Percentiles rank a stretch among this genome's conserved stretches.
phyloP scores from a whole-genome alignment of 2,329 filamentous ascomycete genomes.

The Cladosporium sp. region DNA sequence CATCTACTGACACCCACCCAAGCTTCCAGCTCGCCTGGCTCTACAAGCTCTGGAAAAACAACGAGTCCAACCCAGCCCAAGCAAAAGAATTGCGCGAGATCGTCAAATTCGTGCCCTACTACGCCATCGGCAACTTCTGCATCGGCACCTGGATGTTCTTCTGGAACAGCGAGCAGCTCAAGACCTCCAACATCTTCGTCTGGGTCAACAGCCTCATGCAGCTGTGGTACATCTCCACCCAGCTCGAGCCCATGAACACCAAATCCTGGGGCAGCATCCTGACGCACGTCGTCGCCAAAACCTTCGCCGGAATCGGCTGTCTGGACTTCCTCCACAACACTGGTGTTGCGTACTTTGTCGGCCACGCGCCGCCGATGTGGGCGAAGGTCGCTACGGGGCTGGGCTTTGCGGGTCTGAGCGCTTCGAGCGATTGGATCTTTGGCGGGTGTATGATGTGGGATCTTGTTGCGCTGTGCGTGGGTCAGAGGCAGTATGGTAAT shows the following conservation, averaged over 20 bases:
- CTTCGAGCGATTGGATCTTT: constrained; percentile 57
- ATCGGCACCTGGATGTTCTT: constrained; percentile 63
- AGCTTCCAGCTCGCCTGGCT: constrained; percentile 54
- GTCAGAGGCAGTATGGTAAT: constrained; percentile 49
- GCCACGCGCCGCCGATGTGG: constrained; percentile 41
- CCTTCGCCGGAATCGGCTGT: constrained; percentile 58
- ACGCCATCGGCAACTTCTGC: constrained; percentile 54
- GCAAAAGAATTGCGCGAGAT: constrained; percentile 47
- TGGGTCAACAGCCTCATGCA: constrained; percentile 53
- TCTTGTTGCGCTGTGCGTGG: constrained; percentile 51
- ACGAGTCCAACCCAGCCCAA: constrained; percentile 37
- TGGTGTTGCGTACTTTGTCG: constrained; percentile 52
- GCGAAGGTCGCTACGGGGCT: constrained; percentile 53
- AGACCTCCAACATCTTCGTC: constrained; percentile 53
- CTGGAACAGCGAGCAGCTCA: constrained; percentile 53
- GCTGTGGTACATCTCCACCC: constrained; percentile 50
- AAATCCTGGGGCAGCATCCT: constrained; percentile 49
- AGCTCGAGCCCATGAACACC: constrained; percentile 48
- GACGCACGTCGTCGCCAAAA: constrained; percentile 56
- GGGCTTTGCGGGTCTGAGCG: constrained; percentile 49
- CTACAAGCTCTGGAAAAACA: constrained; percentile 51
- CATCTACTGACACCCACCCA: not conserved
- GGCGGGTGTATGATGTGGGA: constrained; percentile 58
- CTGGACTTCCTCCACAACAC: constrained; percentile 58
- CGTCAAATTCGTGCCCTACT: constrained; percentile 53